Base-by-base conservation (phyloP, 305 asterid genomes). In the Plantago lanceolata region DNA sequence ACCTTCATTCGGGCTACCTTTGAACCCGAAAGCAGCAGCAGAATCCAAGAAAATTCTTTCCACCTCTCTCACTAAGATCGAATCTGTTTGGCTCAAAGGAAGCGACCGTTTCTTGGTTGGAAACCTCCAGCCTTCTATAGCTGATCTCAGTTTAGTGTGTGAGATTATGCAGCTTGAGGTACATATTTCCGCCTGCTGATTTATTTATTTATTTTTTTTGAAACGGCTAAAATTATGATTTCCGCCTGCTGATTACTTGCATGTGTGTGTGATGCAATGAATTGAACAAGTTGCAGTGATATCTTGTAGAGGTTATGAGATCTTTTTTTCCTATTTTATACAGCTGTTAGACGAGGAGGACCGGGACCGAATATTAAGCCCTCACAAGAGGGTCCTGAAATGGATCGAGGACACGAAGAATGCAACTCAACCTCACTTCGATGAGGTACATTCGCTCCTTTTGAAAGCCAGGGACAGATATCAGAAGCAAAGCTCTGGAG, bases 111-210 rank as follows among this genome's bases (percentile, higher is more conserved):
- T 89, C 77, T 75, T 89, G 76, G 77, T 87, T 19, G 97, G 95
- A 49, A 84, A 85, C 73, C 64, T 60, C 43, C 90, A 84, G 61
- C 97, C 96, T 68, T 93, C 97, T 59, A 82, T 93, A 29, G 97
- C 96, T 4, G 98, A 89, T 75, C 84, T 93, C 71, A 81, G 89
- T 68, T 79, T 93, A 71, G 97, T 84, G 48, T 93, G 96, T 68
- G 98, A 87, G 78, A 66, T 87, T 59, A 84, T 85, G 97, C 86
- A 87, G 70, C 91, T 87, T 48, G 82, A 89, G 95, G 98, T 92
- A 79, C n/a, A n/a, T n/a, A 65, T 48, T 31, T 31, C 0, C 35
- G 7, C 7, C 35, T 31, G 35, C 35, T 31, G 13, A 72, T 58
- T n/a, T n/a, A n/a, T n/a, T n/a, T n/a, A n/a, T n/a, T n/a, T n/a